Conservation (phyloP, 2,329 filamentous ascomycete genomes). For the Knufia petricola region DNA sequence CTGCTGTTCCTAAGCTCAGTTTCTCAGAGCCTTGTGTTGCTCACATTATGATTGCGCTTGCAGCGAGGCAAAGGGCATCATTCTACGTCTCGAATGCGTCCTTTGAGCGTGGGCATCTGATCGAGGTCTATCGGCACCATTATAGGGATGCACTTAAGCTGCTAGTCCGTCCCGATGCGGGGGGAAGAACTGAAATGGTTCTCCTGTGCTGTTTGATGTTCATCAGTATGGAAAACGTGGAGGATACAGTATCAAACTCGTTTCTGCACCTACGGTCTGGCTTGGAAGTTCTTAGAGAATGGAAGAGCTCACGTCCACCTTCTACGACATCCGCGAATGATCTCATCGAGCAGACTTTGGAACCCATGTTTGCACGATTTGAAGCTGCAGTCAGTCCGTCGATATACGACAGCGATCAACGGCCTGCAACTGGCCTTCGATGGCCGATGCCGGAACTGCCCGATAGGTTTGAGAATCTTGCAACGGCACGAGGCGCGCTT, state of each 20-base stretch:
- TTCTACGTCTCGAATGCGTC: constrained; percentile 2
- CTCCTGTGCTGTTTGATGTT: constrained; percentile 9
- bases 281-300: constrained; percentile 8
- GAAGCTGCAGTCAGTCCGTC: constrained; percentile 8
- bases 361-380: constrained; percentile 10
- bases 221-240: constrained; percentile 9
- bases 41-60: constrained; percentile 9
- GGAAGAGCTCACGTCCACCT: background rate
- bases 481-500: constrained; percentile 4
- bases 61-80: constrained; percentile 8
- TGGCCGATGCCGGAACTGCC: constrained; percentile 6
- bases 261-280: constrained; percentile 7
- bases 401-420: background rate
- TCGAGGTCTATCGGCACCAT: constrained; percentile 7
- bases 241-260: constrained; percentile 7
- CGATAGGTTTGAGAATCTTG: constrained; percentile 3
- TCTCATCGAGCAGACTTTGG: constrained; percentile 5
- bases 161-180: background rate
- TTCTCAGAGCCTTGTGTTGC: constrained; percentile 7
- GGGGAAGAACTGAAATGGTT: constrained; percentile 3
- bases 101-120: background rate
- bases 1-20: constrained; percentile 7
- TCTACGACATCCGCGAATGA: background rate
- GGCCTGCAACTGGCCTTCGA: background rate
- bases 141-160: constrained; percentile 6